Evolutionary conservation across 805 yeast genomes (phyloP), one percentile per base, ranked within the genome.

Genomic region (Candida loeiensis): DNA sequence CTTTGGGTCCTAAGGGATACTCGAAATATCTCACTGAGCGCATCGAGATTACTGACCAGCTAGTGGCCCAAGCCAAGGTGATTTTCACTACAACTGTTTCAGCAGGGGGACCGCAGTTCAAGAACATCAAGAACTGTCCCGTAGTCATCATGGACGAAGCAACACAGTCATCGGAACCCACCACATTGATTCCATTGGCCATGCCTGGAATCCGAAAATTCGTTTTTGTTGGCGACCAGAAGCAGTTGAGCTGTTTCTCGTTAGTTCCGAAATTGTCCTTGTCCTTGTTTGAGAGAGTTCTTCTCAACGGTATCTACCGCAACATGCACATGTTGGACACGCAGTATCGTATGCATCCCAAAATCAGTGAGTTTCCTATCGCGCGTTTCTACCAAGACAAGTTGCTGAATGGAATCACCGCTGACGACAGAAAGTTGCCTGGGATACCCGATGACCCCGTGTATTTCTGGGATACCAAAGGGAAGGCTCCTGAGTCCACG

Each of bases 101-200:
- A 27, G 82, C 86, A 6, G 88, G 87, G 38, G 85, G 85, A 2
- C 72, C 77, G 31, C 78, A 75, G 49, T 61, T 83, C 48, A 80
- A 79, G 49, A 66, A 73, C 11, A 63, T 81, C 7, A 64, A 69
- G 27, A 73, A 69, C 47, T 56, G 74, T 46, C 87, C 87, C 1
- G 80, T 80, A 2, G 84, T 83, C 4, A 81, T 83, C 22, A 79
- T 83, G 84, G 90, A 83, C 63, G 90, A 83, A 61, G 76, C 86
- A 3, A 82, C 89, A 0, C 89, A 82, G 50, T 80, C 89, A 0
- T 78, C 87, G 0, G 91, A 83, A 48, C 84, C 88, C 5, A 68
- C 79, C 1, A 78, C 87, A 0, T 64, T 83, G 46, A 83, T 83
- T 41, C 89, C 90, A 8, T 61, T 83, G 44, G 79, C 85, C 5